These are phyloP conservation scores for Thraustotheca clavata DNA, from an alignment of 352 stramenopile species.

Conservation along the genomic window DNA sequence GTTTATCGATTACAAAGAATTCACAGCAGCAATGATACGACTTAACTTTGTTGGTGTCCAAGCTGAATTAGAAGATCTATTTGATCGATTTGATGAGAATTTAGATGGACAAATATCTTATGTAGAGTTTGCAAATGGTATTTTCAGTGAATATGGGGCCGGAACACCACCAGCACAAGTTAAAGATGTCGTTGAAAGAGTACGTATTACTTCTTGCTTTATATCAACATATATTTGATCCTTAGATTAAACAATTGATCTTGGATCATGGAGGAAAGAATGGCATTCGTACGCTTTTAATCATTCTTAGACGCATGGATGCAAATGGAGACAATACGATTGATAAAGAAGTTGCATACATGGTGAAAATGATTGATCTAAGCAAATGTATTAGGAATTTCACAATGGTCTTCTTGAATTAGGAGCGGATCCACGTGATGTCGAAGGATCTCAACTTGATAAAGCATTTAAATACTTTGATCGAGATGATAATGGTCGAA, in stretches of 20 bases:
- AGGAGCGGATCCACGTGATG: slow-evolving; percentile 24
- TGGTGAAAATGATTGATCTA: neutral
- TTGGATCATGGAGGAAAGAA: slow-evolving; percentile 59
- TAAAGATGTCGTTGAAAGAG: slow-evolving; percentile 9
- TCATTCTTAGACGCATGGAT: slow-evolving; percentile 70
- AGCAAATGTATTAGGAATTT: slow-evolving; percentile 34
- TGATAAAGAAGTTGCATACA: slow-evolving; percentile 38
- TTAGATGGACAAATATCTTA: slow-evolving; percentile 71
- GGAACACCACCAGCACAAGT: neutral
- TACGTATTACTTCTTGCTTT: neutral
- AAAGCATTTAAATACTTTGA: slow-evolving; percentile 73
- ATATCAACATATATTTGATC: slow-evolving; percentile 23
- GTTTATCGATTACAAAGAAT: slow-evolving; percentile 82
- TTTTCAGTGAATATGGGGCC: slow-evolving; percentile 31
- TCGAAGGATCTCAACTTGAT: slow-evolving; percentile 36
- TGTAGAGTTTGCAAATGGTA: slow-evolving; percentile 45
- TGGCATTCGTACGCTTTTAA: slow-evolving; percentile 52
- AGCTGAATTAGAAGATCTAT: slow-evolving; percentile 73
- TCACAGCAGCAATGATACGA: slow-evolving; percentile 69
- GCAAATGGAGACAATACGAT: slow-evolving; percentile 67
- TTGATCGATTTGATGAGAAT: slow-evolving; percentile 84
- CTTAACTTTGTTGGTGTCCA: slow-evolving; percentile 88
- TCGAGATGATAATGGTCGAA: slow-evolving; percentile 62
- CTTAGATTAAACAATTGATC: slow-evolving; percentile 39
- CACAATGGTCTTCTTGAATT: slow-evolving; percentile 41